A percentile compares a stretch with the other conserved stretches of the same genome.
Conservation (phyloP, 441 rosid species). For the Isatis lusitanica region DNA sequence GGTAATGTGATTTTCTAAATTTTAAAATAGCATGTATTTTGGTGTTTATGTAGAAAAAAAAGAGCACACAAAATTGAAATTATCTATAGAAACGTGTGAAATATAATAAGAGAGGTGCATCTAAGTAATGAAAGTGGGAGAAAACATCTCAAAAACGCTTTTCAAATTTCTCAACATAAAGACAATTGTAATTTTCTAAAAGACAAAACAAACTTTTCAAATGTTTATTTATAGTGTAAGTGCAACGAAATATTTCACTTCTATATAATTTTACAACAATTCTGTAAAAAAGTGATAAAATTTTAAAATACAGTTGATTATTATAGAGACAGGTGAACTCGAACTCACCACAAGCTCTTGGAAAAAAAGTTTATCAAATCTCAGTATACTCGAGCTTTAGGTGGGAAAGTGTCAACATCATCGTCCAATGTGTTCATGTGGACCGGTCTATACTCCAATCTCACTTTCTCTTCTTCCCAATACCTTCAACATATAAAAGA, state of each 20-base stretch:
- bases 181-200: too few species aligned
- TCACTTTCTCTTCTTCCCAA: slow-evolving; percentile 88
- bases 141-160: too few species aligned
- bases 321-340: neutral
- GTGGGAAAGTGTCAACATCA: slow-evolving; percentile 79
- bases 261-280: neutral
- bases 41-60: too few species aligned
- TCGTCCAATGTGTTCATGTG: slow-evolving; percentile 92
- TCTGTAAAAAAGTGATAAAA: neutral
- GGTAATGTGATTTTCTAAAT: too few species aligned
- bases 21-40: too few species aligned
- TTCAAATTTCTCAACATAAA: too few species aligned
- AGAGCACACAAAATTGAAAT: too few species aligned
- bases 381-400: slow-evolving; percentile 91
- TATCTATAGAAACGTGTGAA: too few species aligned
- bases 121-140: too few species aligned
- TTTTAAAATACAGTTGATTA: slow-evolving; percentile 2
- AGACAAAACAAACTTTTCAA: too few species aligned
- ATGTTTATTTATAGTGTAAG: neutral
- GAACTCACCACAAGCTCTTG: neutral
- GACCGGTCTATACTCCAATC: slow-evolving; percentile 86
- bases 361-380: neutral
- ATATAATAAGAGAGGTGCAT: too few species aligned
- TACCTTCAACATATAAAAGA: slow-evolving; percentile 17
- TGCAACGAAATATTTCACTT: neutral